phyloP scores from a whole-genome alignment of 2,329 filamentous ascomycete genomes.

The Diaporthe citri region DNA sequence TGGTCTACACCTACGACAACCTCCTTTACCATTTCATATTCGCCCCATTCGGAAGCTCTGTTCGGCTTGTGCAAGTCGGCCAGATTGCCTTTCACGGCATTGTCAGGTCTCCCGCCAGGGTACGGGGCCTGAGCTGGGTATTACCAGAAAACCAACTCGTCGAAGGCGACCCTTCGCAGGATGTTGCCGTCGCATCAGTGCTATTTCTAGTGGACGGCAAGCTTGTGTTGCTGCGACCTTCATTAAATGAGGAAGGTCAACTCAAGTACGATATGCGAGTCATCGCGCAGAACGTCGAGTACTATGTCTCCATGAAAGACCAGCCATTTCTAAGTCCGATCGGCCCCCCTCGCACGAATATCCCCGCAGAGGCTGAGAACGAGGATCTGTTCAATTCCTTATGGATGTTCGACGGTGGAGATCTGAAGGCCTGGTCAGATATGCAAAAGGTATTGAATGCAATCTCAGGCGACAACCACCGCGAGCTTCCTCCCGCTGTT shows the following conservation, averaged over 20 bases:
- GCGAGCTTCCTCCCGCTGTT: conserved; percentile 80
- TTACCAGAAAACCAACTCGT: conserved; percentile 89
- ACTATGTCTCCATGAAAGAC: conserved; percentile 92
- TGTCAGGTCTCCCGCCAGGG: conserved; percentile 90
- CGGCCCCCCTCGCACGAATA: conserved; percentile 41
- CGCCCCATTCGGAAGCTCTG: conserved; percentile 73
- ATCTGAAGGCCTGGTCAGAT: conserved; percentile 90
- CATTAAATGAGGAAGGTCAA: conserved; percentile 82
- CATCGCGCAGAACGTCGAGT: conserved; percentile 95
- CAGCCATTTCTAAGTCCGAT: conserved; percentile 66
- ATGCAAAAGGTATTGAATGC: conserved; percentile 85
- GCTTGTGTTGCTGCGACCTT: conserved; percentile 90
- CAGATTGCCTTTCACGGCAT: conserved; percentile 98
- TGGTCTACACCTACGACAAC: conserved; percentile 98
- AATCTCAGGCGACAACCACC: conserved; percentile 72
- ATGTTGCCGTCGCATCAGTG: conserved; percentile 93
- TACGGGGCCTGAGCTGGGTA: conserved; percentile 95
- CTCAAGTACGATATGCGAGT: conserved; percentile 99
- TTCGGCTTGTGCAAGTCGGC: conserved; percentile 91
- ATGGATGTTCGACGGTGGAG: conserved; percentile 92
- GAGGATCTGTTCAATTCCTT: conserved; percentile 83
- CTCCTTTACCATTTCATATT: conserved; percentile 96
- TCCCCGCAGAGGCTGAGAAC: conserved; percentile 51
- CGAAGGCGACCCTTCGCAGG: conserved; percentile 94
- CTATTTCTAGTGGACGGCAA: conserved; percentile 98